Conservation (phyloP, 2,329 filamentous ascomycete genomes). For the Neonectria faginata region DNA sequence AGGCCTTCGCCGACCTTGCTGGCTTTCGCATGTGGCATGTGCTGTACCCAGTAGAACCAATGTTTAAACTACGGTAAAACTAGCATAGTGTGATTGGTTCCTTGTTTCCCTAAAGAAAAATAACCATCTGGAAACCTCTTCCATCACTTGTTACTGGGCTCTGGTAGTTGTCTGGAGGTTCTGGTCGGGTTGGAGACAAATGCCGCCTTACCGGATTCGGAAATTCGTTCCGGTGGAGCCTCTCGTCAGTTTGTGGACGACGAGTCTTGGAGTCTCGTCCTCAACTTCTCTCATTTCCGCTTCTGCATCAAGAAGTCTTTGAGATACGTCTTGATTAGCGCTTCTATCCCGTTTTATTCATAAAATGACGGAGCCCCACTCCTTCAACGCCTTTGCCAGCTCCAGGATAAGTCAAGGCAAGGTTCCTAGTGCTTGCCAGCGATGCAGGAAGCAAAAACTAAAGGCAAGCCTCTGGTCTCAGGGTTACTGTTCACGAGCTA, state of each 20-base stretch:
- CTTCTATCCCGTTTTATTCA: not conserved
- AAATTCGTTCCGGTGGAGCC: conserved; percentile 12
- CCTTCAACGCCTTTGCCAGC: not conserved
- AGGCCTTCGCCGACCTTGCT: too few relatives aligned
- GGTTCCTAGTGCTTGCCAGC: conserved; percentile 12
- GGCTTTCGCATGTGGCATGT: too few relatives aligned
- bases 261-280: not conserved
- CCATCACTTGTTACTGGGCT: too few relatives aligned
- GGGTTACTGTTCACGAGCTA: not conserved
- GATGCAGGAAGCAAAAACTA: conserved; percentile 19
- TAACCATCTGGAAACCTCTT: too few relatives aligned
- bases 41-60: too few relatives aligned
- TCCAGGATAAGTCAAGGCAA: conserved; percentile 3
- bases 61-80: too few relatives aligned
- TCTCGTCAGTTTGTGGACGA: not conserved
- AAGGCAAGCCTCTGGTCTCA: not conserved
- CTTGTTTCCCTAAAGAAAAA: too few relatives aligned
- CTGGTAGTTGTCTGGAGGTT: too few relatives aligned
- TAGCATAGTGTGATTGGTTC: too few relatives aligned
- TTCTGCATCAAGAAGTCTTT: not conserved
- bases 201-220: not conserved
- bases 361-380: not conserved
- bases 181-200: not conserved
- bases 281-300: not conserved
- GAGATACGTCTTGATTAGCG: not conserved